Base-by-base conservation (phyloP, 1,139 yeast species). In the Pichia sp. region DNA sequence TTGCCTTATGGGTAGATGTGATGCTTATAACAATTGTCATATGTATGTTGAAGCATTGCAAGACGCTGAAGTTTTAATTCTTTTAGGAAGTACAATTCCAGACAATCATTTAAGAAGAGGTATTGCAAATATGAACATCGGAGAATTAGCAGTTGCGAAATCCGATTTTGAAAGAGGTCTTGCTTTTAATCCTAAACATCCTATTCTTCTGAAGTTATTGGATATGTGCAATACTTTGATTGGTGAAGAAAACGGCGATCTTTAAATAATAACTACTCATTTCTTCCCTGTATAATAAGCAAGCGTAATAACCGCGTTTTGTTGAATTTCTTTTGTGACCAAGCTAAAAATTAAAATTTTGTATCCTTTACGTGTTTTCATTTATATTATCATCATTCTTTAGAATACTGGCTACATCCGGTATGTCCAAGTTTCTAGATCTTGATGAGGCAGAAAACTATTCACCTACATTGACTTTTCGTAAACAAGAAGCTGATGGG, bases 71-170 rank as follows among this genome's bases (percentile, higher is more conserved):
- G 71, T 91, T 70, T 74, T 91, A 59, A 66, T 79, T 49, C 76
- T 76, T 31, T 71, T 85, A 67, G 77, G 80, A 54, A 79, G 88
- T 68, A 81, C 81, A 62, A 74, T 84, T 49, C 84, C 96, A 13
- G 95, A 87, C 58, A 86, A 88, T 66, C 87, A 87, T 65, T 78
- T 85, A 60, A 80, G 98, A 70, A 80, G 88, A 64, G 95, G 95
- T 2, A 83, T 86, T 52, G 84, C 93, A 55, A 75, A 83, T 61
- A 73, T 74, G 65, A 81, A 84, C 58, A 73, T 91, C 66, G 89
- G 87, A 4, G 83, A 83, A 65, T 77, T 80, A 59, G 80, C 77
- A 48, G 86, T 80, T 33, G 95, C 97, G 3, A 81, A 83, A 60
- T 81, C 83, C 16, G 87, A 83, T 59, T 79, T 87, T 62, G 88